Evolutionary conservation across 2,329 filamentous ascomycete genomes (phyloP).

Genomic region (Cladophialophora bantiana): DNA sequence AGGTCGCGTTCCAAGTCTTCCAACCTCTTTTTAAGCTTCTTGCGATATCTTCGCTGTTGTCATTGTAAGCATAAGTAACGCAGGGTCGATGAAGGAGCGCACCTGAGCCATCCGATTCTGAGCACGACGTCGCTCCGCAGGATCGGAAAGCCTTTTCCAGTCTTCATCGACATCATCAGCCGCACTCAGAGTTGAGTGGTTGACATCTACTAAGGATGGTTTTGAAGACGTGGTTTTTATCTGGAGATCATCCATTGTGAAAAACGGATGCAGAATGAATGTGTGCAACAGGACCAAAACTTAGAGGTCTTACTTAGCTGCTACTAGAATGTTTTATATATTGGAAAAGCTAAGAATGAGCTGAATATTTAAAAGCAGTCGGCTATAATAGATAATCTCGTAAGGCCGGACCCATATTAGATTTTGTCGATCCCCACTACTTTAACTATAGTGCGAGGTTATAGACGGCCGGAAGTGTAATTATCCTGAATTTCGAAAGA

Average conservation of each 20-base stretch:
- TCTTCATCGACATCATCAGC: not conserved
- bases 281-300: too few relatives aligned
- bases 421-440: too few relatives aligned
- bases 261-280: not conserved
- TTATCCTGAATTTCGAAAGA: too few relatives aligned
- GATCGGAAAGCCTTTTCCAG: not conserved
- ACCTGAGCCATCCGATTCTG: not conserved
- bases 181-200: not conserved
- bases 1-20: not conserved
- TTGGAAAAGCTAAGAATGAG: too few relatives aligned
- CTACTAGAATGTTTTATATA: too few relatives aligned
- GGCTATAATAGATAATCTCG: too few relatives aligned
- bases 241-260: not conserved
- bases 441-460: too few relatives aligned
- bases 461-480: too few relatives aligned
- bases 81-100: not conserved
- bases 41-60: not conserved
- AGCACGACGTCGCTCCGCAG: not conserved
- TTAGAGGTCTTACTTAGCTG: too few relatives aligned
- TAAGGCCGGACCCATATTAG: too few relatives aligned
- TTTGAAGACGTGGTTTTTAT: not conserved
- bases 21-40: constrained; percentile 21
- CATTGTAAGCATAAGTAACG: not conserved
- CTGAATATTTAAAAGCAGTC: too few relatives aligned
- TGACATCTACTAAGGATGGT: not conserved